A percentile compares a stretch with the other conserved stretches of the same genome.
Conservation (phyloP, 2,329 filamentous ascomycete species). For the Ceratocystis alfenasii region DNA sequence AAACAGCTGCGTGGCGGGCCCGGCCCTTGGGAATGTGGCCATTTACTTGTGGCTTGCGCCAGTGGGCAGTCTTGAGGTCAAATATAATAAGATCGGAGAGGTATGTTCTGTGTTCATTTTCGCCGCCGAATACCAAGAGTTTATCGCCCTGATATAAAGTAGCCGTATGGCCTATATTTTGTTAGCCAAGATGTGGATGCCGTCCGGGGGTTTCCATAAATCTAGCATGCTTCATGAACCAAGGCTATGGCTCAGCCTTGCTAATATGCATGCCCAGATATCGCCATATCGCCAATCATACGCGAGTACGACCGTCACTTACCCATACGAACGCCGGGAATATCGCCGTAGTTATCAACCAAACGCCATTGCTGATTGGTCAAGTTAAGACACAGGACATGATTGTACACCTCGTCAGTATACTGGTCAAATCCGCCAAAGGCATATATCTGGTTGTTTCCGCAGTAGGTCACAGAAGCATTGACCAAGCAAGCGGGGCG, state of each 20-base stretch:
- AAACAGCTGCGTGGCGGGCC: conserved; percentile 82
- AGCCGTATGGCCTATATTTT: conserved; percentile 66
- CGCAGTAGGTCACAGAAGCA: conserved; percentile 96
- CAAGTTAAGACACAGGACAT: conserved; percentile 81
- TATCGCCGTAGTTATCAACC: conserved; percentile 97
- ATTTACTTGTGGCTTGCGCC: conserved; percentile 81
- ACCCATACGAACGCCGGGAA: conserved; percentile 95
- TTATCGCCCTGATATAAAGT: conserved; percentile 90
- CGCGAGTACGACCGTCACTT: conserved; percentile 27
- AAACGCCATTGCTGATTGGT: conserved; percentile 83
- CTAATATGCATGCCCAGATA: conserved; percentile 3
- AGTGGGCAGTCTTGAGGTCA: conserved; percentile 84
- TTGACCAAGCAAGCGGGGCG: conserved; percentile 92
- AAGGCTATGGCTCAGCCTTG: background rate
- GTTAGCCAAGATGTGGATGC: conserved; percentile 9
- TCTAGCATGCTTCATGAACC: background rate
- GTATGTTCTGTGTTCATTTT: conserved; percentile 94
- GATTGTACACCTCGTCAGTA: conserved; percentile 97
- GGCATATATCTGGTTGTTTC: conserved; percentile 92
- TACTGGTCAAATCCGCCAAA: conserved; percentile 99
- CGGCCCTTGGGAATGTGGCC: conserved; percentile 80
- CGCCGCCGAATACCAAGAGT: conserved; percentile 90
- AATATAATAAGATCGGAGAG: conserved; percentile 94
- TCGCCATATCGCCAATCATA: background rate
- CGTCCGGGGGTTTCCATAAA: background rate